phyloP scores from a whole-genome alignment of 345 rosid genomes.

The Viola odorata region DNA sequence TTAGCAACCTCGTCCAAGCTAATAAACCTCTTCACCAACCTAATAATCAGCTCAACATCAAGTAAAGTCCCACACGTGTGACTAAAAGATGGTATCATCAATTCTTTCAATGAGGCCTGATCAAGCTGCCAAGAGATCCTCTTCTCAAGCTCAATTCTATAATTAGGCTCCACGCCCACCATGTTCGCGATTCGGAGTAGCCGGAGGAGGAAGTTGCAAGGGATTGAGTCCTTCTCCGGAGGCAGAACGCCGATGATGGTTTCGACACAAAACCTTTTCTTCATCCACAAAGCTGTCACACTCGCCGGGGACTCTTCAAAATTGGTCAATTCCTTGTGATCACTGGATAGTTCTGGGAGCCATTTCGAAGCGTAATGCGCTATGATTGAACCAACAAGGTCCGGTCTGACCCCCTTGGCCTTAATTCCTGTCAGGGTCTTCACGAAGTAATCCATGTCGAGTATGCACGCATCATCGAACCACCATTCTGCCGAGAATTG shows the following conservation, averaged over 20 bases:
- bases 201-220: slow-evolving; percentile 78
- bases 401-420: slow-evolving; percentile 75
- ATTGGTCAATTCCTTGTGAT: slow-evolving; percentile 15
- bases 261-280: slow-evolving; percentile 66
- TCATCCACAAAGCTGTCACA: slow-evolving; percentile 61
- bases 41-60: slow-evolving; percentile 63
- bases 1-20: slow-evolving; percentile 41
- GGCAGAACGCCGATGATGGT: slow-evolving; percentile 77
- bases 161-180: slow-evolving; percentile 54
- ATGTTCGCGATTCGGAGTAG: slow-evolving; percentile 76
- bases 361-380: slow-evolving; percentile 79
- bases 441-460: slow-evolving; percentile 76
- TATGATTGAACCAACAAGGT: slow-evolving; percentile 75
- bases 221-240: slow-evolving; percentile 70
- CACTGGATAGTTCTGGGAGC: slow-evolving; percentile 64
- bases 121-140: slow-evolving; percentile 79
- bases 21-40: slow-evolving; percentile 59
- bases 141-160: slow-evolving; percentile 61
- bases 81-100: slow-evolving; percentile 90
- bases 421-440: slow-evolving; percentile 64
- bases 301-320: slow-evolving; percentile 41
- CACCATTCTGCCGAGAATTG: slow-evolving; percentile 32
- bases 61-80: slow-evolving; percentile 70
- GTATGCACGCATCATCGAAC: slow-evolving; percentile 71
- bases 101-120: slow-evolving; percentile 73